Conservation (phyloP, 1,139 yeast genomes). For the Lodderomyces orthopsilosis region DNA sequence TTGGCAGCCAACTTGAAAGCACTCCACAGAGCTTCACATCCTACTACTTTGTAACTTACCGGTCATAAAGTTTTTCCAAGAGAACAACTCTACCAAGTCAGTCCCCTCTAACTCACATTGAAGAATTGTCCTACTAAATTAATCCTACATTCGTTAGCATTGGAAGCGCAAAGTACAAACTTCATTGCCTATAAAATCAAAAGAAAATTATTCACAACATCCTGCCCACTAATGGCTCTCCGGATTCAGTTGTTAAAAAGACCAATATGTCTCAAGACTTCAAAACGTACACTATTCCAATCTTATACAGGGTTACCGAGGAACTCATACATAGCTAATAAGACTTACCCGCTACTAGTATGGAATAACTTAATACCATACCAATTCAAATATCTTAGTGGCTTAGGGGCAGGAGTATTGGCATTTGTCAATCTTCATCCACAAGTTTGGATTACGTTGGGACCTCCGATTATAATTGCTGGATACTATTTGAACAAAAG, state of each 20-base stretch:
- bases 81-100: too few relatives aligned
- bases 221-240: too few relatives aligned
- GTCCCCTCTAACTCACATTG: too few relatives aligned
- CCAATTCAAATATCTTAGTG: conserved; percentile 29
- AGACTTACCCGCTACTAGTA: conserved; percentile 21
- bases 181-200: too few relatives aligned
- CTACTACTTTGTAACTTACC: too few relatives aligned
- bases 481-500: conserved; percentile 23
- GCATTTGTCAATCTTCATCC: conserved; percentile 39
- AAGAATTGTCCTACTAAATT: too few relatives aligned
- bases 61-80: too few relatives aligned
- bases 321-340: conserved; percentile 29
- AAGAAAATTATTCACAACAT: too few relatives aligned
- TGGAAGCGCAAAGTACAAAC: too few relatives aligned
- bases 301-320: conserved; percentile 25
- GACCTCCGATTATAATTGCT: conserved; percentile 35
- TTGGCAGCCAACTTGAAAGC: too few relatives aligned
- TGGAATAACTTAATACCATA: conserved; percentile 31
- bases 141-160: too few relatives aligned
- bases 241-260: neutral
- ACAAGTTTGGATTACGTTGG: conserved; percentile 30
- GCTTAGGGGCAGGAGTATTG: conserved; percentile 25
- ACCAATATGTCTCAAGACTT: neutral
- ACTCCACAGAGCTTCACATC: too few relatives aligned
- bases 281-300: conserved; percentile 3